Percentiles rank a stretch among this genome's conserved stretches.
Conservation (phyloP, 805 yeast genomes). For the Kuraishia floccosa region DNA sequence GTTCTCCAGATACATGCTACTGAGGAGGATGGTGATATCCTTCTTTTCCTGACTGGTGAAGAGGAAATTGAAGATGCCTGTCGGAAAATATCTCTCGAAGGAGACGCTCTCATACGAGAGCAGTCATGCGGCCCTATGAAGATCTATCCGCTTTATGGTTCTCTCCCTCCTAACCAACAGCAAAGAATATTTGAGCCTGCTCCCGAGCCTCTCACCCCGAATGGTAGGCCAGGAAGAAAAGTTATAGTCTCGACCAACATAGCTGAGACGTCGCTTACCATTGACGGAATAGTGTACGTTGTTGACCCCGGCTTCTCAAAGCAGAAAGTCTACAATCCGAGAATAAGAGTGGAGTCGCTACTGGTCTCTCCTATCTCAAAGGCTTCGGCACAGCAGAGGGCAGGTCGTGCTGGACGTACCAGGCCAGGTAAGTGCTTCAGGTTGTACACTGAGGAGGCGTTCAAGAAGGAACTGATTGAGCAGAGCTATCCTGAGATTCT, state of each 20-base stretch:
- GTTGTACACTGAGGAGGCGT: slow-evolving; percentile 93
- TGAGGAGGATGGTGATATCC: slow-evolving; percentile 85
- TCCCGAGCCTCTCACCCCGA: slow-evolving; percentile 55
- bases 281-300: slow-evolving; percentile 94
- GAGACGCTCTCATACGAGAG: slow-evolving; percentile 81
- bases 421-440: slow-evolving; percentile 97
- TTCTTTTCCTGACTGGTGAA: slow-evolving; percentile 87
- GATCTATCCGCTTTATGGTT: slow-evolving; percentile 92
- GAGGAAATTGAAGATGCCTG: slow-evolving; percentile 98
- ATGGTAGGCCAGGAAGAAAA: slow-evolving; percentile 91
- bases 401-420: slow-evolving; percentile 99
- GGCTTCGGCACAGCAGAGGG: slow-evolving; percentile 97
- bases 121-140: slow-evolving; percentile 81
- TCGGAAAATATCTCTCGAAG: slow-evolving; percentile 76
- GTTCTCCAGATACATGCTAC: slow-evolving; percentile 96
- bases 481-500: slow-evolving; percentile 95
- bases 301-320: slow-evolving; percentile 97
- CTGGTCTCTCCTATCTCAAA: slow-evolving; percentile 93
- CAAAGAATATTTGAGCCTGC: slow-evolving; percentile 91
- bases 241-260: slow-evolving; percentile 88
- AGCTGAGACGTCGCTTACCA: slow-evolving; percentile 96
- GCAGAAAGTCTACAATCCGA: slow-evolving; percentile 93
- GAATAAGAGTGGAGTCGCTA: slow-evolving; percentile 89
- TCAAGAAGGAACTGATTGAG: slow-evolving; percentile 84
- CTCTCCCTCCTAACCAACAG: slow-evolving; percentile 92